These are phyloP conservation scores for Mycena venus DNA, from an alignment of 768 basidiomycete species.

Conservation along the genomic window DNA sequence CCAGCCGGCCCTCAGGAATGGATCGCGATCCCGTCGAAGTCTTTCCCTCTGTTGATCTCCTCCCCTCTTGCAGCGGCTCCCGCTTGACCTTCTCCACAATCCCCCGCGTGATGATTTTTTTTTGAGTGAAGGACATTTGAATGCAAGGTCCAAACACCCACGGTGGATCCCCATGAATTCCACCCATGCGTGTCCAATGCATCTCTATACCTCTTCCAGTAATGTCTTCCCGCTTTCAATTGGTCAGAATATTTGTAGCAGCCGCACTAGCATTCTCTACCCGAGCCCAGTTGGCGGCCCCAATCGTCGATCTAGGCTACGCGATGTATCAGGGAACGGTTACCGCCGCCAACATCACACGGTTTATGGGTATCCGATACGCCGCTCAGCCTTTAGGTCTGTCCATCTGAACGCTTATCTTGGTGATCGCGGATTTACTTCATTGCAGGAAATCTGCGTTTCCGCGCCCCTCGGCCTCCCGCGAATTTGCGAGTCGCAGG, in stretches of 20 bases:
- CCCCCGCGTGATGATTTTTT: no score
- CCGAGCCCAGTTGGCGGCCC: background rate
- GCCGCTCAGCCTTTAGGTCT: constrained; percentile 44
- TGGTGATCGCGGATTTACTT: background rate
- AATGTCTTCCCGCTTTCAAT: background rate
- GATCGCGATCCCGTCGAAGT: no score
- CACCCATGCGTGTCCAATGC: background rate
- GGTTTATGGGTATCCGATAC: constrained; percentile 44
- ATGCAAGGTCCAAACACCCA: background rate
- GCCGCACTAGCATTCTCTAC: background rate
- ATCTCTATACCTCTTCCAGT: background rate
- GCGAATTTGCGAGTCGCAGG: background rate
- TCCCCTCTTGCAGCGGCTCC: no score
- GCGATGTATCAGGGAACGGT: constrained; percentile 42
- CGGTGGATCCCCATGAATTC: background rate
- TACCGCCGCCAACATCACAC: constrained; percentile 31
- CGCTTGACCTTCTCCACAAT: no score
- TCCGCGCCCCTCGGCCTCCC: constrained; percentile 35
- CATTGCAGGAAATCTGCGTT: constrained; percentile 34
- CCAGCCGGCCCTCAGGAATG: no score
- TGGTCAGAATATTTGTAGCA: background rate
- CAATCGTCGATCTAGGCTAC: constrained; percentile 47
- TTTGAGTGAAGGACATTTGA: no score
- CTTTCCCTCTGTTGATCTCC: no score
- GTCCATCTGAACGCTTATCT: background rate